Evolutionary conservation across 352 stramenopile species (phyloP).

Genomic region (Blastocystis sp.): DNA sequence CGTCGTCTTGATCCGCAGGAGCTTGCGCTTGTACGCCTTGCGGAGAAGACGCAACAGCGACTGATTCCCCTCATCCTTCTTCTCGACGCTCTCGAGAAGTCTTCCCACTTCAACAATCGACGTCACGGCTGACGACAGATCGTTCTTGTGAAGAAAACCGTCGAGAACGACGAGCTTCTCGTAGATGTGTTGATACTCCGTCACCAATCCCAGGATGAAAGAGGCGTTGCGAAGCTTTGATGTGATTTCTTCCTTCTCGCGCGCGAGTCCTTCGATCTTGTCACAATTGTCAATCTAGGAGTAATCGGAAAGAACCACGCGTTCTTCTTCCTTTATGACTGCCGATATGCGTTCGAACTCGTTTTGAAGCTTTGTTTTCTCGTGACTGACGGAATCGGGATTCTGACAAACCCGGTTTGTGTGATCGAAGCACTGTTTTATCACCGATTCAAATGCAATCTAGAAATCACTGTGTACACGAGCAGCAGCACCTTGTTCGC

Average conservation of each 20-base stretch:
- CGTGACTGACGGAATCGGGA: conserved; percentile 43
- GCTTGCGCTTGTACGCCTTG: conserved; percentile 13
- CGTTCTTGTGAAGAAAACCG: neutral
- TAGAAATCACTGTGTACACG: neutral
- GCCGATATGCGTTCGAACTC: conserved; percentile 41
- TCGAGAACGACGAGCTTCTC: conserved; percentile 25
- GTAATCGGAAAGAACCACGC: neutral
- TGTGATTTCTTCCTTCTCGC: conserved; percentile 3
- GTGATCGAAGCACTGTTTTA: conserved; percentile 45
- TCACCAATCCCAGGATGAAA: neutral
- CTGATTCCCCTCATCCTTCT: conserved; percentile 3
- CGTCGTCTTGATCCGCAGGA: neutral
- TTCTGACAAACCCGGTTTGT: conserved; percentile 60
- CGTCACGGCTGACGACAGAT: conserved; percentile 1
- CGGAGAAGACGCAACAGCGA: neutral
- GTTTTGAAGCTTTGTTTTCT: conserved; percentile 42
- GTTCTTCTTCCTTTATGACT: conserved; percentile 27
- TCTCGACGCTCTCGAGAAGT: neutral
- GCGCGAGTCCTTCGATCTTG: neutral
- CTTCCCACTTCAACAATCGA: neutral
- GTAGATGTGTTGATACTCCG: conserved; percentile 45
- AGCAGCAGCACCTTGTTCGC: conserved; percentile 16
- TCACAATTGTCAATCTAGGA: conserved; percentile 17
- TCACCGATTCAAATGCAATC: conserved; percentile 45
- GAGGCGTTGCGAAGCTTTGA: conserved; percentile 1